These are phyloP conservation scores for Linum usitatissimum DNA, from an alignment of 345 rosid species.

Conservation along the genomic window DNA sequence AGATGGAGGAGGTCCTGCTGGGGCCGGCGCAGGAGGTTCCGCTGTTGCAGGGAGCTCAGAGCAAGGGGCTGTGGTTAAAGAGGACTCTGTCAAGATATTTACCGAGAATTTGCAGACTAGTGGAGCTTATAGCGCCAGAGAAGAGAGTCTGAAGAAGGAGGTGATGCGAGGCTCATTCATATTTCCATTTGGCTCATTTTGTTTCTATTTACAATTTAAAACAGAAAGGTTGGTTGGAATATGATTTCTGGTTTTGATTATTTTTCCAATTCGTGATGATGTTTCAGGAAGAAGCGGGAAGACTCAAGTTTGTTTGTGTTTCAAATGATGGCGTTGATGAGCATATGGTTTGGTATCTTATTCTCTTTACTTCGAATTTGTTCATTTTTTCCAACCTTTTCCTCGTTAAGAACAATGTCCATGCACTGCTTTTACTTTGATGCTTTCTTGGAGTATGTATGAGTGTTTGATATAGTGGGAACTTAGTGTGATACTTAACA, in stretches of 20 bases:
- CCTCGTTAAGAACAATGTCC: conserved; percentile 2
- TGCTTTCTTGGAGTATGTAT: background rate
- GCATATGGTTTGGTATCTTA: conserved; percentile 92
- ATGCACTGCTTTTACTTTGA: background rate
- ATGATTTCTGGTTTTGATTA: background rate
- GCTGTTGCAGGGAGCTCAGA: conserved; percentile 29
- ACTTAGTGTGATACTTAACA: too few relatives aligned
- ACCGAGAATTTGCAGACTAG: conserved; percentile 91
- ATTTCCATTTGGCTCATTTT: background rate
- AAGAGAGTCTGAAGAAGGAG: conserved; percentile 85
- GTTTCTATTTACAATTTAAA: background rate
- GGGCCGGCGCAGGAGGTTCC: conserved; percentile 28
- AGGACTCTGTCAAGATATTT: conserved; percentile 67
- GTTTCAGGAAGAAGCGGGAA: conserved; percentile 81
- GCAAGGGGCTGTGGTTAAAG: conserved; percentile 50
- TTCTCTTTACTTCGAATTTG: conserved; percentile 18
- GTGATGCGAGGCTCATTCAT: conserved; percentile 18
- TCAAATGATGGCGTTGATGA: conserved; percentile 76
- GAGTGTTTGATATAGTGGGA: background rate
- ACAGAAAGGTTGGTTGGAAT: background rate
- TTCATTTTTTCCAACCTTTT: background rate
- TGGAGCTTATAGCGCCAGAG: conserved; percentile 96
- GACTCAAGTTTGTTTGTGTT: conserved; percentile 68
- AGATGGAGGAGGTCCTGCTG: conserved; percentile 43
- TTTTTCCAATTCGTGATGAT: background rate